Base-by-base conservation (phyloP, 176 grass and related monocot species). In the Avena eriantha region DNA sequence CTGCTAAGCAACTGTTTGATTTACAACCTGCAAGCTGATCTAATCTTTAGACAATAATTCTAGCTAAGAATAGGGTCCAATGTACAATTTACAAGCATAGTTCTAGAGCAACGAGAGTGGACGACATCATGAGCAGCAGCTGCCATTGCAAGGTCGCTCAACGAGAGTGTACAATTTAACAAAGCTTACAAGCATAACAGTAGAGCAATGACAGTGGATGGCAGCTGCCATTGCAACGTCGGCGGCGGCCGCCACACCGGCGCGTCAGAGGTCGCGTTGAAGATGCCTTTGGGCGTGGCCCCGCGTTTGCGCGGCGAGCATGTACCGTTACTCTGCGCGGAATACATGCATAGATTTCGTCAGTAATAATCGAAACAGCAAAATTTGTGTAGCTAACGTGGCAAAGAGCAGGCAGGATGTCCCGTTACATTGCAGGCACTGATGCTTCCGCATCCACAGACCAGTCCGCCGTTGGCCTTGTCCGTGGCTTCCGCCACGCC, bases 401-500 rank as follows among this genome's bases (percentile, higher is more conserved):
- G 80, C 47, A 54, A 4, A 18, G 29, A 67, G 13, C 29, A 69
- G 31, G 24, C 48, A 83, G 39, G 0, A 46, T 24, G 68, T 33
- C 43, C 78, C 0, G 77, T 85, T 94, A 97, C 94, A 76, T 54
- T 94, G 80, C 92, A 97, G 22, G 83, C 81, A 76, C 84, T 72
- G 29, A 97, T 81, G 81, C 82, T 92, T 53, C 72, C 87, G 26
- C 92, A 97, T 22, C 90, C 92, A 77, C 95, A 97, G 78, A 94
- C 48, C 5, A 94, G 88, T 7, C 81, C 92, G 16, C 92, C 92
- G 39, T 93, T 98, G 0, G 94, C 90, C 84, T 59, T 82, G 86
- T 98, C 97, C 8, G 86, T 94, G 14, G 90, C 94, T 60, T 94
- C 90, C 10, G 90, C 87, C 10, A 88, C 78, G 83, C 97, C 97